phyloP scores from a whole-genome alignment of 1,284 basidiomycete genomes.

The Austroboletus novae-zelandiae region DNA sequence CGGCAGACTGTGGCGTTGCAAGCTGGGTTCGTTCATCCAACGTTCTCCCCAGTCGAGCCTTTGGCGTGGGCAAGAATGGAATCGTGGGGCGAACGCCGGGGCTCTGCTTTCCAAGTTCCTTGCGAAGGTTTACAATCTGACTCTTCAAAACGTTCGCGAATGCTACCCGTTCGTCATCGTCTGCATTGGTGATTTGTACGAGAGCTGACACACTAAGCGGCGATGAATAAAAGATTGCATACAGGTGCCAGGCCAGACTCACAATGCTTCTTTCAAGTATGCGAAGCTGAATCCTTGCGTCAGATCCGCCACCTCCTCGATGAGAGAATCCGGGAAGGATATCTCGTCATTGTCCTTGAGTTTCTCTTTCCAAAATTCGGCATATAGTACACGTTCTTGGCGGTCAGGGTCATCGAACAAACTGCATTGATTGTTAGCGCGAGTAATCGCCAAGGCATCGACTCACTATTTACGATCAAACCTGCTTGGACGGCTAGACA shows the following conservation, averaged over 20 bases:
- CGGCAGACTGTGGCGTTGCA: neutral
- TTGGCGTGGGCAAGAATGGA: neutral
- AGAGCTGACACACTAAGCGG: conserved; percentile 57
- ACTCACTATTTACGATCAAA: conserved; percentile 84
- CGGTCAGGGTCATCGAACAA: conserved; percentile 63
- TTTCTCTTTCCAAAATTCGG: conserved; percentile 76
- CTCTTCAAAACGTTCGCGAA: conserved; percentile 51
- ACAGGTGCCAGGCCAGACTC: conserved; percentile 30
- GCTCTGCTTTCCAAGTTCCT: conserved; percentile 50
- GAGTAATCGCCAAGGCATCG: neutral
- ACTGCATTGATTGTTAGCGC: conserved; percentile 32
- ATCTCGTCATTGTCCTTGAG: conserved; percentile 58
- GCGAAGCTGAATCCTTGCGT: conserved; percentile 77
- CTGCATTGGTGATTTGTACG: conserved; percentile 51
- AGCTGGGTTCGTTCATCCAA: neutral
- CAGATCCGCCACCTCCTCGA: conserved; percentile 54
- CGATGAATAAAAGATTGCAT: neutral
- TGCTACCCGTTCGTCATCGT: conserved; percentile 44
- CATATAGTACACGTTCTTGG: conserved; percentile 64
- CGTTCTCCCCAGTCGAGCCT: neutral
- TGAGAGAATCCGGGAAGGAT: conserved; percentile 62
- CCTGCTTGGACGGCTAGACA: conserved; percentile 74
- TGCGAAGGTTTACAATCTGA: conserved; percentile 59
- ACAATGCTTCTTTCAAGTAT: conserved; percentile 85
- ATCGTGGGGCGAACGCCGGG: neutral